Base-by-base conservation (phyloP, 202 grass and related monocot species). In the Digitaria exilis region DNA sequence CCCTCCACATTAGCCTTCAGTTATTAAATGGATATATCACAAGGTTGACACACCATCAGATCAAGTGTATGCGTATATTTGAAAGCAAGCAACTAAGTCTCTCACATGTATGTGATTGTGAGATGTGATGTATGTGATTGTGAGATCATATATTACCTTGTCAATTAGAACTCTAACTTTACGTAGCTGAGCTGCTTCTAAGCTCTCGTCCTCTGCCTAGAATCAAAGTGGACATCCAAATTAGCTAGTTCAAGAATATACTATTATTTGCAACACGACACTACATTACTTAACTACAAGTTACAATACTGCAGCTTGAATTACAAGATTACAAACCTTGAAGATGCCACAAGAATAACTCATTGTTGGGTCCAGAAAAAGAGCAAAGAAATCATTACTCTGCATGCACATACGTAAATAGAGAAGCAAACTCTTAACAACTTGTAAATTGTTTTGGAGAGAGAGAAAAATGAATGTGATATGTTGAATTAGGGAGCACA, bases 1-100 rank as follows among this genome's bases (percentile, higher is more conserved):
- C 31, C 31, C 59, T 85, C 75, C 76, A 97, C 88, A 84, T 82
- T 88, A 79, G 94, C 94, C 94, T 96, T 69, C 15, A 3, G 4
- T 78, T 9, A 9, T 78, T 9, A 9, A 65, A 65, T 65, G 7
- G 17, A 65, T 63, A 4, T 37, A 11, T 37, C 18, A 10, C 18
- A 65, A 65, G 63, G n/a, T 65, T 65, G 8, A n/a, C 8, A 32
- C 63, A 65, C 17, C 63, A 35, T 65, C 30, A 37, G 9, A 17
- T 31, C 4, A 62, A 31, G 28, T 61, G 15, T 61, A 15, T 61
- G 58, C 60, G 21, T 34, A 39, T 22, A 55, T 41, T 39, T 22
- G 19, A 29, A 73, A 52, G 48, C 29, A 9, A 11, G 32, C 1
- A 37, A 21, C 39, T 39, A 65, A 65, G 17, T 39, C 63, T 3